Percentiles rank a stretch among this genome's conserved stretches.
phyloP scores from a whole-genome alignment of 768 basidiomycete species.

The Nevesoporus exiguus region DNA sequence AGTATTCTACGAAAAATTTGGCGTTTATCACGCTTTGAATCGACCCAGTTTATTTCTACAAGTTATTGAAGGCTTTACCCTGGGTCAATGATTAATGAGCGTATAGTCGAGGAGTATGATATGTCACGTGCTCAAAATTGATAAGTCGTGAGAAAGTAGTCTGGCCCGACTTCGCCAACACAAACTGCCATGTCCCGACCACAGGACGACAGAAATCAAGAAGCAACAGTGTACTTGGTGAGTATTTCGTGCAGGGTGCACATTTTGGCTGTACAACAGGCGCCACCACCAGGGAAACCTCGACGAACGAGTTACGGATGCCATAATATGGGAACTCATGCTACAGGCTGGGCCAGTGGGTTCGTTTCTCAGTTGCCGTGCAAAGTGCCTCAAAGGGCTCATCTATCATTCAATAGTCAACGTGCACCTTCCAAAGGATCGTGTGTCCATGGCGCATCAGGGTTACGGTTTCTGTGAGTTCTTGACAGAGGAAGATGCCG shows the following conservation, averaged over 20 bases:
- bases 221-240: constrained; percentile 86
- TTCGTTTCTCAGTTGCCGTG: constrained; percentile 39
- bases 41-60: no score
- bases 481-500: constrained; percentile 96
- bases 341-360: constrained; percentile 98
- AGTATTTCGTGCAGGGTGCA: constrained; percentile 1
- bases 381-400: not conserved
- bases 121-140: not conserved
- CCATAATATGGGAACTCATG: constrained; percentile 98
- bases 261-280: not conserved
- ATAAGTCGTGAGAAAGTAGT: not conserved
- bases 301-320: constrained; percentile 92
- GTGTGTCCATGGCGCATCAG: constrained; percentile 97
- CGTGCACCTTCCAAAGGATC: constrained; percentile 97
- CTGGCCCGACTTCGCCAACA: not conserved
- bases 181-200: constrained; percentile 41
- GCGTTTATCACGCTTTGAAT: no score
- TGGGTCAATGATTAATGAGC: no score
- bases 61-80: no score
- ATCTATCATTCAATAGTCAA: constrained; percentile 56
- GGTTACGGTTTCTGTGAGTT: constrained; percentile 99
- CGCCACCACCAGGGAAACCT: constrained; percentile 73
- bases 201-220: constrained; percentile 88
- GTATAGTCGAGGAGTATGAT: no score
- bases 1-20: no score